Conservation (phyloP, 2,329 filamentous ascomycete species). For the Exophiala xenobiotica region DNA sequence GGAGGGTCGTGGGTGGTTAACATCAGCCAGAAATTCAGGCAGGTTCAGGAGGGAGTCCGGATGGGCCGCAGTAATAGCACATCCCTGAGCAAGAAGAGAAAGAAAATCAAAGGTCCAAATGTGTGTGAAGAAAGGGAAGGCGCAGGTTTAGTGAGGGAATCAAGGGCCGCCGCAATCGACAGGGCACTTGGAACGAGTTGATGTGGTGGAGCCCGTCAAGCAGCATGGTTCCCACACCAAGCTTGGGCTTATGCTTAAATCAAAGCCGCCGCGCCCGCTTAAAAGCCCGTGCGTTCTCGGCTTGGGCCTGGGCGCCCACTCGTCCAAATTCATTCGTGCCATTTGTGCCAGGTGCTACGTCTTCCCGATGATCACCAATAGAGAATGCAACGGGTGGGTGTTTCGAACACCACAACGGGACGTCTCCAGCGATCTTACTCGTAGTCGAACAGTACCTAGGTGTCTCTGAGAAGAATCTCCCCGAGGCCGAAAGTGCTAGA, state of each 20-base stretch:
- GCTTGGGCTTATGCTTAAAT: slow-evolving; percentile 26
- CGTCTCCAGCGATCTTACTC: too few relatives aligned
- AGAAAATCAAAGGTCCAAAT: too few relatives aligned
- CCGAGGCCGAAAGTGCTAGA: too few relatives aligned
- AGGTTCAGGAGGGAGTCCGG: too few relatives aligned
- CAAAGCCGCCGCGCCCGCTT: slow-evolving; percentile 11
- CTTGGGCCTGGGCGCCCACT: neutral
- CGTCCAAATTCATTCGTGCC: neutral
- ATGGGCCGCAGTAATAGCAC: too few relatives aligned
- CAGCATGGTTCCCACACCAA: slow-evolving; percentile 14
- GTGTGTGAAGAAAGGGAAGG: neutral
- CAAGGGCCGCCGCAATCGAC: neutral
- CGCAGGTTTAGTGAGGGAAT: slow-evolving; percentile 1
- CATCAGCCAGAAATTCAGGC: too few relatives aligned
- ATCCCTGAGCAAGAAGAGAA: too few relatives aligned
- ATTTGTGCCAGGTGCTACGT: too few relatives aligned
- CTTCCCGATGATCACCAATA: neutral
- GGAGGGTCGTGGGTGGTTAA: too few relatives aligned
- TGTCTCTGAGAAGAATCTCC: too few relatives aligned
- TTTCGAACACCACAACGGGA: too few relatives aligned
- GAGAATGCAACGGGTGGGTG: neutral
- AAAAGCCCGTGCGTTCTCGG: slow-evolving; percentile 5
- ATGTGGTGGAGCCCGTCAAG: neutral
- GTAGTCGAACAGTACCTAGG: too few relatives aligned
- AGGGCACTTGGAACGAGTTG: neutral